Evolutionary conservation across 768 basidiomycete species (phyloP).

Genomic region (Suillus clintonianus): DNA sequence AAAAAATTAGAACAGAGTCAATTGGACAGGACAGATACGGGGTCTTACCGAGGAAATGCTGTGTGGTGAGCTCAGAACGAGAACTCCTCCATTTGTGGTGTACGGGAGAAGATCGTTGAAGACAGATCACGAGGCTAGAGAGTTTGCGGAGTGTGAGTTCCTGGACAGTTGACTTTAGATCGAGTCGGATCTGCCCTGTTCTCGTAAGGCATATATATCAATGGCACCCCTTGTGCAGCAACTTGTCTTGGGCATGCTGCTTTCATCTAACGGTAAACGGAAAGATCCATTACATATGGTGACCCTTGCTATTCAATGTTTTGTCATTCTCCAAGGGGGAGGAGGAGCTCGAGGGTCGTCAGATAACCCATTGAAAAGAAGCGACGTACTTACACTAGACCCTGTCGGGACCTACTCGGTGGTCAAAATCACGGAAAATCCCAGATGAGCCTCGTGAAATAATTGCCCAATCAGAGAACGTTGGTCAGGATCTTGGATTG

Average conservation of each 20-base stretch:
- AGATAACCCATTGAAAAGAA: conserved; percentile 1
- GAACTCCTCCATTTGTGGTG: conserved; percentile 10
- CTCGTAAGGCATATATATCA: conserved; percentile 36
- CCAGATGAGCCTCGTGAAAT: conserved; percentile 4
- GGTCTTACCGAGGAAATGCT: conserved; percentile 21
- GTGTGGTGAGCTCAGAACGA: conserved; percentile 11
- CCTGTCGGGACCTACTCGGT: background rate
- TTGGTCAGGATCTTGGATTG: background rate
- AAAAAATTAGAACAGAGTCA: conserved; percentile 20
- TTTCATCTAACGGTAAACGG: conserved; percentile 39
- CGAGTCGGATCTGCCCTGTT: conserved; percentile 40
- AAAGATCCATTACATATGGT: conserved; percentile 25
- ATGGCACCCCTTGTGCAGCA: conserved; percentile 19
- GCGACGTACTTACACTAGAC: background rate
- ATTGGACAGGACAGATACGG: conserved; percentile 10
- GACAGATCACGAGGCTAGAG: conserved; percentile 21
- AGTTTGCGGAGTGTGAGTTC: conserved; percentile 22
- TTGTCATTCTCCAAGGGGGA: conserved; percentile 3
- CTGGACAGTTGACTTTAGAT: conserved; percentile 37
- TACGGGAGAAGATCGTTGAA: conserved; percentile 11
- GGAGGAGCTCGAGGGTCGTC: too few relatives aligned
- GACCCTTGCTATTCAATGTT: conserved; percentile 6
- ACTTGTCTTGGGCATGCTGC: conserved; percentile 23
- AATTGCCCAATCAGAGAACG: background rate
- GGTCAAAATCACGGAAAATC: conserved; percentile 4